phyloP scores from a whole-genome alignment of 2,329 filamentous ascomycete species.

The Boeremia lycopersici region DNA sequence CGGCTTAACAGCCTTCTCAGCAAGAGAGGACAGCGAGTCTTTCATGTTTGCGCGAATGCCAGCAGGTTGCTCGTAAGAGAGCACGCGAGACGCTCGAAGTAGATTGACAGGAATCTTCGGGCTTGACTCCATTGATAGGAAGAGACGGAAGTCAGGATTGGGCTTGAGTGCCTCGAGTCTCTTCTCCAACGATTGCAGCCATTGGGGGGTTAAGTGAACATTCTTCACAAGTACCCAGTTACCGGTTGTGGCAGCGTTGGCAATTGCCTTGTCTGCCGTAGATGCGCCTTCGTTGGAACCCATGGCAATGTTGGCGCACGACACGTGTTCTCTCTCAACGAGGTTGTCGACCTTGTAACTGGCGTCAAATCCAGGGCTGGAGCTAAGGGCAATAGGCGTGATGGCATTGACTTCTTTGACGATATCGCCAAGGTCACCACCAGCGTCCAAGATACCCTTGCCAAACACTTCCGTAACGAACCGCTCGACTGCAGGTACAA shows the following conservation, averaged over 20 bases:
- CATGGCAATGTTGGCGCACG: conserved; percentile 98
- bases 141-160: conserved; percentile 89
- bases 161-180: conserved; percentile 94
- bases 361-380: conserved; percentile 94
- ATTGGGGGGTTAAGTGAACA: conserved; percentile 92
- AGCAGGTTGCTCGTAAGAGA: conserved; percentile 98
- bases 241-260: conserved; percentile 86
- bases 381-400: conserved; percentile 88
- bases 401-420: conserved; percentile 83
- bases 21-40: conserved; percentile 86
- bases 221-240: conserved; percentile 99
- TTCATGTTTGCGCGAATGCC: conserved; percentile 98
- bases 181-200: conserved; percentile 97
- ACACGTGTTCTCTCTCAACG: conserved; percentile 80
- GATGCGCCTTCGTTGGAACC: conserved; percentile 93
- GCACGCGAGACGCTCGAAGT: conserved; percentile 86
- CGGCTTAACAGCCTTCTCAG: conserved; percentile 74
- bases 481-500: conserved; percentile 90
- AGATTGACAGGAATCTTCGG: conserved; percentile 97
- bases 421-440: conserved; percentile 83
- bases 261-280: conserved; percentile 93
- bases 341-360: conserved; percentile 98
- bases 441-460: conserved; percentile 77
- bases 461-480: conserved; percentile 90
- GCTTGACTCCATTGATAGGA: conserved; percentile 97